Evolutionary conservation across 192 early-diverging fungal genomes (phyloP).

Genomic region (Coemansia sp.): DNA sequence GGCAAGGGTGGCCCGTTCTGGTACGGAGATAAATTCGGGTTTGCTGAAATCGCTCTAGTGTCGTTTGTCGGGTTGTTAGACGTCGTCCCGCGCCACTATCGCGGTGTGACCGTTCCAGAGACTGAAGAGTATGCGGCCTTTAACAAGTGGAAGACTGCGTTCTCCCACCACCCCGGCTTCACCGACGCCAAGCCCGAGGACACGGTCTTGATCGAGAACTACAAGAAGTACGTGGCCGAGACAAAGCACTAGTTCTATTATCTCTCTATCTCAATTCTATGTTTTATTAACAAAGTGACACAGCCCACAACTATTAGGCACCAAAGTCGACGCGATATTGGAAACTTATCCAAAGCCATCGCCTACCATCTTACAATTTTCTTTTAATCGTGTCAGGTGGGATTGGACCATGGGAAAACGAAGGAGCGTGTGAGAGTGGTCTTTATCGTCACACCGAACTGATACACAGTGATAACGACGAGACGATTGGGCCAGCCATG

Average conservation of each 20-base stretch:
- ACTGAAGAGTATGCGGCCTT: constrained; percentile 40
- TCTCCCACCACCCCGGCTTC: constrained; percentile 27
- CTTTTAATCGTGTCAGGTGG: background rate
- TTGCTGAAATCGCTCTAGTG: constrained; percentile 25
- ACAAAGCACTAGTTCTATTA: background rate
- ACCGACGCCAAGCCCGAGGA: constrained; percentile 23
- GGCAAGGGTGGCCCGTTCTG: constrained; percentile 44
- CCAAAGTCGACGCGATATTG: background rate
- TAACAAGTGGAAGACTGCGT: constrained; percentile 29
- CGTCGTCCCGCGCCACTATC: constrained; percentile 16
- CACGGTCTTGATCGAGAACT: constrained; percentile 11
- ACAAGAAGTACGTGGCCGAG: constrained; percentile 27
- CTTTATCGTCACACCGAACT: background rate
- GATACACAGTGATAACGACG: too few species aligned
- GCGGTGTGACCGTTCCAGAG: constrained; percentile 30
- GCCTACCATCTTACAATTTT: background rate
- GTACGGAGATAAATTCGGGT: constrained; percentile 19
- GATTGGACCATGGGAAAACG: background rate
- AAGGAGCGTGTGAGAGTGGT: constrained; percentile 1
- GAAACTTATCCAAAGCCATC: background rate
- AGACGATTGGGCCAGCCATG: too few species aligned
- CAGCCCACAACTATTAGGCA: background rate
- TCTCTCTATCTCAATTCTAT: background rate
- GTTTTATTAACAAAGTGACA: background rate
- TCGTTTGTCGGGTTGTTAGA: constrained; percentile 32